Evolutionary conservation across 768 basidiomycete genomes (phyloP).

Genomic region (Mycena chlorophos): DNA sequence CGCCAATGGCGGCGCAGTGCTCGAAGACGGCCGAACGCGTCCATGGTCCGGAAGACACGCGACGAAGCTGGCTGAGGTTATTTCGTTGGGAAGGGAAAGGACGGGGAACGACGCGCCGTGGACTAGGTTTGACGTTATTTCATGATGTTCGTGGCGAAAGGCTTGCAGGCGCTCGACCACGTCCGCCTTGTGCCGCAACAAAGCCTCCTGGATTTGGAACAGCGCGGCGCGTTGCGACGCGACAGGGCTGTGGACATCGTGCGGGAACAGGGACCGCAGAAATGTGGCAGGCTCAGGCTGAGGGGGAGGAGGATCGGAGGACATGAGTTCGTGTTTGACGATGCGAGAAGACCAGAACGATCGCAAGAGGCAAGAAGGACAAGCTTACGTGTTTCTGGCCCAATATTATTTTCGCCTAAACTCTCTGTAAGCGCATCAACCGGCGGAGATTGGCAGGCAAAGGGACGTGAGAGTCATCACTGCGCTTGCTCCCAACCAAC

Average conservation of each 20-base stretch:
- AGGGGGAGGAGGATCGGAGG: too few relatives aligned
- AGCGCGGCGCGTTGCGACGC: neutral
- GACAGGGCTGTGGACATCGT: neutral
- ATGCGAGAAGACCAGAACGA: too few relatives aligned
- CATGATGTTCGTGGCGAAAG: neutral
- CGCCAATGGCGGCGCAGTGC: neutral
- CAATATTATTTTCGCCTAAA: too few relatives aligned
- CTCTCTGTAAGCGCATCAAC: too few relatives aligned
- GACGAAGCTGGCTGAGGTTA: slow-evolving; percentile 1
- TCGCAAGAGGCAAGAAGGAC: too few relatives aligned
- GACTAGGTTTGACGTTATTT: neutral
- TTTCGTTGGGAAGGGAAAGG: slow-evolving; percentile 5
- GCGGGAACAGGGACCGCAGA: neutral
- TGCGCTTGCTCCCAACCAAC: too few relatives aligned
- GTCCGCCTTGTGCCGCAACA: neutral
- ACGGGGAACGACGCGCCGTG: neutral
- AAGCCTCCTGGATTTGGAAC: neutral
- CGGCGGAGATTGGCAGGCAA: too few relatives aligned
- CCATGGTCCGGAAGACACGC: neutral
- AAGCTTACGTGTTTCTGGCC: too few relatives aligned
- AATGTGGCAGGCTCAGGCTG: too few relatives aligned
- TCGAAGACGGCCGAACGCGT: neutral
- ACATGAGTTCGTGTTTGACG: too few relatives aligned
- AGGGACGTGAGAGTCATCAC: too few relatives aligned
- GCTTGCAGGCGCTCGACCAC: neutral